phyloP scores from a whole-genome alignment of 176 grass and related monocot species.

The Cenchrus purpureus region DNA sequence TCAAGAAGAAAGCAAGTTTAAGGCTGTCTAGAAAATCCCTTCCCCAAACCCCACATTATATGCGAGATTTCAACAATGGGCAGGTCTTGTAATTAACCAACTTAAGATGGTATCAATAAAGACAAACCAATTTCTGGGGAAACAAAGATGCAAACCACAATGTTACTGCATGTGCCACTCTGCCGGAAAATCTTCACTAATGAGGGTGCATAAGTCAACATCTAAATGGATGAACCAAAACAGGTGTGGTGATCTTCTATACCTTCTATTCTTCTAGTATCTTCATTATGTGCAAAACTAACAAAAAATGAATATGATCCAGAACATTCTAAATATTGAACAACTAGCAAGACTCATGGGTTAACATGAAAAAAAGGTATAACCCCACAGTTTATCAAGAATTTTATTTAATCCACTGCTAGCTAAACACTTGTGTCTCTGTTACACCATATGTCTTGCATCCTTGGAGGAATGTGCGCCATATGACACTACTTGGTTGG shows the following conservation, averaged over 20 bases:
- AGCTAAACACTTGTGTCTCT: slow-evolving; percentile 38
- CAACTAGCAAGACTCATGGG: not conserved
- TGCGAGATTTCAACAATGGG: not conserved
- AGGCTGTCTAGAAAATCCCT: not conserved
- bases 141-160: slow-evolving; percentile 29
- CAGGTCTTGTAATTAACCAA: slow-evolving; percentile 25
- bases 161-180: slow-evolving; percentile 1
- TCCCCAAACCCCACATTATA: not conserved
- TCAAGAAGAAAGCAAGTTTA: not conserved
- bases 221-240: slow-evolving; percentile 22
- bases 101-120: slow-evolving; percentile 35
- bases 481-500: slow-evolving; percentile 64
- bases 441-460: slow-evolving; percentile 59
- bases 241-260: not conserved
- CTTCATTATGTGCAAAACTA: slow-evolving; percentile 14
- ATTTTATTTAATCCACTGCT: slow-evolving; percentile 19
- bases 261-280: not conserved
- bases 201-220: slow-evolving; percentile 8
- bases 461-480: slow-evolving; percentile 73
- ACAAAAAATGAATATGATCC: slow-evolving; percentile 27
- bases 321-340: slow-evolving; percentile 23
- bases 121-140: not conserved
- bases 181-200: slow-evolving; percentile 31
- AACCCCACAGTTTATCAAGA: slow-evolving; percentile 16
- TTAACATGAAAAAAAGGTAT: slow-evolving; percentile 15